Evolutionary conservation across 148 eudicot genomes (phyloP), one percentile per base, ranked within the genome.

Genomic region (Agrostemma githago): DNA sequence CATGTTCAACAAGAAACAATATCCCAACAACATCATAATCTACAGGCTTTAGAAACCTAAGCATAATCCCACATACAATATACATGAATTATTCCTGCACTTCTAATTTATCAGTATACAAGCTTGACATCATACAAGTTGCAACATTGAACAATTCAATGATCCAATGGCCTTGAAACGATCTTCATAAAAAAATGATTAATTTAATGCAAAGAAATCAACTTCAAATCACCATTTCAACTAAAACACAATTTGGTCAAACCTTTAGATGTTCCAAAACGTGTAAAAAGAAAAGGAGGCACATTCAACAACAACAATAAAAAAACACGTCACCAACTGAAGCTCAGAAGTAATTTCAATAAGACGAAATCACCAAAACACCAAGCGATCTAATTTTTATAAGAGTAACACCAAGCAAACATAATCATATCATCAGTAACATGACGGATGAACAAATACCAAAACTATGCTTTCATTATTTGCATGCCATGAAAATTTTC

Each of bases 221-320:
- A 46, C 39, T 9, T 1, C 10, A 66, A 46, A 44, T 43, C 54
- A 68, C 71, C 71, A 44, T 19, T 68, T 68, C 70, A 66, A 66
- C 51, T 66, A 17, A 38, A 15, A 65, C 70, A 42, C n/a, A 40
- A 42, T 41, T 16, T 40, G 6, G 42, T 16, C 14, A 42, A 40
- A 41, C 26, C 62, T 8, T 67, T n/a, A 15, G 8, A 68, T 2
- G 8, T 46, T 21, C 8, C 43, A 11, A 68, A 5, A 46, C 54
- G 46, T 44, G 16, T n/a, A 59, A 59, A 21, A 40, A 42, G 5
- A 42, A 66, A 41, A 66, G 9, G 11, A 19, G 70, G 19, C 70
- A 17, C 8, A 20, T 42, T 67, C 70, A 42, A 43, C 63, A 38
- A 64, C 69, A 16, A 40, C 12, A 10, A 54, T 10, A 58, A 5